phyloP scores from a whole-genome alignment of 208 protist species.

The Leishmania mexicana region DNA sequence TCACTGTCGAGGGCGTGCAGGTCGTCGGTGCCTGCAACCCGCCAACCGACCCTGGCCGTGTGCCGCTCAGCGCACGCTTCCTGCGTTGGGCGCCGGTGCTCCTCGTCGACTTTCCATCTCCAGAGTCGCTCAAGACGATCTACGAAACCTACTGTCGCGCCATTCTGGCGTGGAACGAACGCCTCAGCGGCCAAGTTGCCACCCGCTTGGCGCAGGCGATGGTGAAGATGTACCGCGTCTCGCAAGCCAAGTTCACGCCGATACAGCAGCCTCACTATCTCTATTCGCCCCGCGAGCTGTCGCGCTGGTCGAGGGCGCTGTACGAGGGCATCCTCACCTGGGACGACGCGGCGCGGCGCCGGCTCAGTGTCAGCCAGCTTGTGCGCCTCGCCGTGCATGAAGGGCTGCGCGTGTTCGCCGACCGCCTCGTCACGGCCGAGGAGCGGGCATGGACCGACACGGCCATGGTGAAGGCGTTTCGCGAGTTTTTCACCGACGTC shows the following conservation, averaged over 20 bases:
- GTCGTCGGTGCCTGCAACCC: slow-evolving; percentile 98
- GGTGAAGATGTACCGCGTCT: slow-evolving; percentile 96
- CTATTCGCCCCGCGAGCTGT: slow-evolving; percentile 98
- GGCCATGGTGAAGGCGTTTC: slow-evolving; percentile 74
- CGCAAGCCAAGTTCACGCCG: slow-evolving; percentile 94
- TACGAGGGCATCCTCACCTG: slow-evolving; percentile 92
- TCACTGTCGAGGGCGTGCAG: slow-evolving; percentile 95
- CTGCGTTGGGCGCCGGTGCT: slow-evolving; percentile 98
- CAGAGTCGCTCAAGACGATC: slow-evolving; percentile 97
- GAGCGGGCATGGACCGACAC: slow-evolving; percentile 96
- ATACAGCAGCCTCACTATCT: slow-evolving; percentile 98
- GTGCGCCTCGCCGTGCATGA: slow-evolving; percentile 98
- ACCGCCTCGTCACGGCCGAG: slow-evolving; percentile 93
- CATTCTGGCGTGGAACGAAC: slow-evolving; percentile 72
- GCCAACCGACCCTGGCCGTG: slow-evolving; percentile 98
- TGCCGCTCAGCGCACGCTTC: slow-evolving; percentile 95
- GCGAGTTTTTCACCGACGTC: slow-evolving; percentile 85
- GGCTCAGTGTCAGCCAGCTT: slow-evolving; percentile 51
- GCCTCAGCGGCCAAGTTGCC: slow-evolving; percentile 36
- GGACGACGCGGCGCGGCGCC: slow-evolving; percentile 44
- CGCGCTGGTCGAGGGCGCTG: slow-evolving; percentile 98
- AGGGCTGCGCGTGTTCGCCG: slow-evolving; percentile 97
- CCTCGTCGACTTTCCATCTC: slow-evolving; percentile 98
- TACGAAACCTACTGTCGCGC: slow-evolving; percentile 98
- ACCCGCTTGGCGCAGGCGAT: slow-evolving; percentile 92